These are phyloP conservation scores for Rubroshorea leprosula DNA, from an alignment of 345 rosid species.

Conservation along the genomic window DNA sequence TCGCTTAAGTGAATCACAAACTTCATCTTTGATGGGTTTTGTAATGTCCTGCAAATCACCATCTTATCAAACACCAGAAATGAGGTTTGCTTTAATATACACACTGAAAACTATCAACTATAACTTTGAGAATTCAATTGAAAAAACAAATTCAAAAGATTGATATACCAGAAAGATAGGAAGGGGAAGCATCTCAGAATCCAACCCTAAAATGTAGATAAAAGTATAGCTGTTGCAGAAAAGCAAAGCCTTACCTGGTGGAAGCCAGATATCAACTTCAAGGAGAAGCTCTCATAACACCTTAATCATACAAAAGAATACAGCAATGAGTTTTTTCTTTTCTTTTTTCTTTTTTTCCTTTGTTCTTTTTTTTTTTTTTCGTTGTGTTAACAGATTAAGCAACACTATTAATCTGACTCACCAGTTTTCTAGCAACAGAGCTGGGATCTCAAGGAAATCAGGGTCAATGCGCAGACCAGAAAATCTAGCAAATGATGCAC, in stretches of 20 bases:
- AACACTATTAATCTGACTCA: conserved; percentile 15
- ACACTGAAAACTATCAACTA: neutral
- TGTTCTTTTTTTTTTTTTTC: too few relatives aligned
- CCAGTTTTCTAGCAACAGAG: conserved; percentile 81
- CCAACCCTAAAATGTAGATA: neutral
- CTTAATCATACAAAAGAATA: conserved; percentile 39
- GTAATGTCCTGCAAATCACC: conserved; percentile 64
- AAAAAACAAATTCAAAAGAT: neutral
- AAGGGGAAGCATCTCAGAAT: neutral
- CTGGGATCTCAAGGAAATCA: conserved; percentile 92
- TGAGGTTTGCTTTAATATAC: neutral
- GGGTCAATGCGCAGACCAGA: conserved; percentile 86
- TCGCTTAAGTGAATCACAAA: conserved; percentile 66
- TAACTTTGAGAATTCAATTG: neutral
- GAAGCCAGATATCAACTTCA: conserved; percentile 92
- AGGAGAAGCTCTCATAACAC: conserved; percentile 83
- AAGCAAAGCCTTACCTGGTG: conserved; percentile 58
- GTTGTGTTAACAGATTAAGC: conserved; percentile 1
- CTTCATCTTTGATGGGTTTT: conserved; percentile 71
- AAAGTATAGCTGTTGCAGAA: conserved; percentile 6
- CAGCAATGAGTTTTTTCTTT: conserved; percentile 5
- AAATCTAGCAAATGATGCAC: conserved; percentile 79
- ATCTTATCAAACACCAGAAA: neutral
- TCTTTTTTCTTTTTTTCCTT: too few relatives aligned
- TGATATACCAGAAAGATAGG: neutral